phyloP scores from a whole-genome alignment of 257 asterid genomes.

The Petunia axillaris region DNA sequence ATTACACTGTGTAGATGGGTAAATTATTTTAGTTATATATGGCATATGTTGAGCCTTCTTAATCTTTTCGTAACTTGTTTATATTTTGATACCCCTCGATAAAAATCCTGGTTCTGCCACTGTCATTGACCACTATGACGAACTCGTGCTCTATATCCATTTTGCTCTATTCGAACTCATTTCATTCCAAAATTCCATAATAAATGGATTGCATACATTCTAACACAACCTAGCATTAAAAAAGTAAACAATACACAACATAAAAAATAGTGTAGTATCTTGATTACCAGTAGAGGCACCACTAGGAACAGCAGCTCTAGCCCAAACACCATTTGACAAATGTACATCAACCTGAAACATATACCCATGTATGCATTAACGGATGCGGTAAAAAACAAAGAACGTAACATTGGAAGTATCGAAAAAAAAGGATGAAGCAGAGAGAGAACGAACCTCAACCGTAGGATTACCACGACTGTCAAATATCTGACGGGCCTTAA shows the following conservation, averaged over 20 bases:
- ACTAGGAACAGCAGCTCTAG: slow-evolving; percentile 95
- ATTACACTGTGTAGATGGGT: too few relatives aligned
- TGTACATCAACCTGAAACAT: slow-evolving; percentile 64
- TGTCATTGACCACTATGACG: too few relatives aligned
- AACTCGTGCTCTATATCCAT: neutral
- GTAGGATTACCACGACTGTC: slow-evolving; percentile 95
- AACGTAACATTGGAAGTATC: neutral
- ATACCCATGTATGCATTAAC: neutral
- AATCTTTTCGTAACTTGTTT: too few relatives aligned
- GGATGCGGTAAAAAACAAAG: neutral
- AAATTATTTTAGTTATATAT: too few relatives aligned
- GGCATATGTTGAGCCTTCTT: too few relatives aligned
- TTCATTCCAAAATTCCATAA: neutral
- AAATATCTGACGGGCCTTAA: slow-evolving; percentile 85
- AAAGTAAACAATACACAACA: neutral
- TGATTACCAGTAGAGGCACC: slow-evolving; percentile 91
- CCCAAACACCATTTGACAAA: slow-evolving; percentile 58
- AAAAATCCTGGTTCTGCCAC: too few relatives aligned
- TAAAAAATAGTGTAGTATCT: neutral
- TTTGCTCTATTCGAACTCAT: neutral
- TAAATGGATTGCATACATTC: neutral
- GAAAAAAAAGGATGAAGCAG: neutral
- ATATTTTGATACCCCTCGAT: too few relatives aligned
- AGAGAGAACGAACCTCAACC: slow-evolving; percentile 63
- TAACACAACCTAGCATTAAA: neutral